Evolutionary conservation across 495 filamentous ascomycete species (phyloP).

Genomic region (Corynascus novoguineensis): DNA sequence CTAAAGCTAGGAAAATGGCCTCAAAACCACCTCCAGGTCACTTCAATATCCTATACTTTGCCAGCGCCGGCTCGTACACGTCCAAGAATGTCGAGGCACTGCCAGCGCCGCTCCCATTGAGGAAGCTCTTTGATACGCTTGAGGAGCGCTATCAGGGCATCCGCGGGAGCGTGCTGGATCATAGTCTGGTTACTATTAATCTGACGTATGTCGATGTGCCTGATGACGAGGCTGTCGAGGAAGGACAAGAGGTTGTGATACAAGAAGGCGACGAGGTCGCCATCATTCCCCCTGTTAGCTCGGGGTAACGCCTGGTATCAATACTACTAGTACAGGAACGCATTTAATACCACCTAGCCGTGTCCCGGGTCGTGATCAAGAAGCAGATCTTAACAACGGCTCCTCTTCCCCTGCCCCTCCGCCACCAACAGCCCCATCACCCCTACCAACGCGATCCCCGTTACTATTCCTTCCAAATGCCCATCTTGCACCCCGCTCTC

Average conservation of each 20-base stretch:
- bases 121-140: conserved; percentile 61
- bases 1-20: conserved; percentile 25
- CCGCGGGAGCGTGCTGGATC: conserved; percentile 60
- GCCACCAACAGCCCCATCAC: too few relatives aligned
- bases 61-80: conserved; percentile 68
- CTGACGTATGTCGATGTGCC: conserved; percentile 78
- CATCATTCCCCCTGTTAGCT: conserved; percentile 96
- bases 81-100: conserved; percentile 63
- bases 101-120: conserved; percentile 63
- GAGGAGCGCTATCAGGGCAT: conserved; percentile 81
- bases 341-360: too few relatives aligned
- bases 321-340: not conserved
- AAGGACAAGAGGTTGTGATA: conserved; percentile 48
- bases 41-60: conserved; percentile 87
- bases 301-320: conserved; percentile 43
- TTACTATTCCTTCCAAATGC: too few relatives aligned
- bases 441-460: too few relatives aligned
- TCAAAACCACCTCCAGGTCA: conserved; percentile 46
- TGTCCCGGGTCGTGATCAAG: not conserved
- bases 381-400: not conserved
- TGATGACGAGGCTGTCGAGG: conserved; percentile 34
- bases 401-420: too few relatives aligned
- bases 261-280: conserved; percentile 82
- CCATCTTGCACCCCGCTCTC: not conserved
- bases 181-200: conserved; percentile 80